Conservation (phyloP, 148 eudicot genomes). For the Fagopyrum homotropicum region DNA sequence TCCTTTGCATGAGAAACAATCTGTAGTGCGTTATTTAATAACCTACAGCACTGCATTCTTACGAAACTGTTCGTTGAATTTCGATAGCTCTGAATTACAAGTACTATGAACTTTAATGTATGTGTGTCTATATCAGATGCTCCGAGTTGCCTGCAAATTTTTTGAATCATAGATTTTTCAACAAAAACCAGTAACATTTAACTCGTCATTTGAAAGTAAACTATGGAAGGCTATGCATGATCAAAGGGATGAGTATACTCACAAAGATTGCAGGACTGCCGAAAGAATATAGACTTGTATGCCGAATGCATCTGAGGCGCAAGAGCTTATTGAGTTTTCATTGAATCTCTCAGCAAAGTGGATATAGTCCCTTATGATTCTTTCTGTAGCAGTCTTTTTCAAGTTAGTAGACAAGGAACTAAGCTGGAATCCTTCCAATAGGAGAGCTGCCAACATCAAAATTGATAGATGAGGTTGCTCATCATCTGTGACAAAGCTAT, state of each 20-base stretch:
- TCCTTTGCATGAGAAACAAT: constrained; percentile 55
- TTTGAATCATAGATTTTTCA: background rate
- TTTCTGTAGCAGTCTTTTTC: constrained; percentile 41
- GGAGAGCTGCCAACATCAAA: constrained; percentile 44
- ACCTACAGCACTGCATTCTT: constrained; percentile 43
- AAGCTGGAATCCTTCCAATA: constrained; percentile 84
- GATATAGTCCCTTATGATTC: constrained; percentile 45
- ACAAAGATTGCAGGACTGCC: constrained; percentile 67
- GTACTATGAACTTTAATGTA: constrained; percentile 51
- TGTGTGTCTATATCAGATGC: constrained; percentile 44
- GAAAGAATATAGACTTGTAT: constrained; percentile 55
- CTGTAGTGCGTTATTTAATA: constrained; percentile 55
- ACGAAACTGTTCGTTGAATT: constrained; percentile 25
- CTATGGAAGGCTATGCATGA: background rate
- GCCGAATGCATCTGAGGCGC: constrained; percentile 34
- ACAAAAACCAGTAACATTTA: background rate
- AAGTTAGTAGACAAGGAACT: constrained; percentile 49
- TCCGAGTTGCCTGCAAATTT: constrained; percentile 47
- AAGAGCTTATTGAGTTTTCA: constrained; percentile 27
- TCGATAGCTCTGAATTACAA: constrained; percentile 39
- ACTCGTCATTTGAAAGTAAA: background rate
- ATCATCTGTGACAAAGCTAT: constrained; percentile 32
- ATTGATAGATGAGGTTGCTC: constrained; percentile 35
- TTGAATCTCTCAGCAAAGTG: constrained; percentile 48
- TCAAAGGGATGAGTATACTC: constrained; percentile 28